A percentile compares a stretch with the other conserved stretches of the same genome.
Conservation (phyloP, 768 basidiomycete genomes). For the Zangia roseola region DNA sequence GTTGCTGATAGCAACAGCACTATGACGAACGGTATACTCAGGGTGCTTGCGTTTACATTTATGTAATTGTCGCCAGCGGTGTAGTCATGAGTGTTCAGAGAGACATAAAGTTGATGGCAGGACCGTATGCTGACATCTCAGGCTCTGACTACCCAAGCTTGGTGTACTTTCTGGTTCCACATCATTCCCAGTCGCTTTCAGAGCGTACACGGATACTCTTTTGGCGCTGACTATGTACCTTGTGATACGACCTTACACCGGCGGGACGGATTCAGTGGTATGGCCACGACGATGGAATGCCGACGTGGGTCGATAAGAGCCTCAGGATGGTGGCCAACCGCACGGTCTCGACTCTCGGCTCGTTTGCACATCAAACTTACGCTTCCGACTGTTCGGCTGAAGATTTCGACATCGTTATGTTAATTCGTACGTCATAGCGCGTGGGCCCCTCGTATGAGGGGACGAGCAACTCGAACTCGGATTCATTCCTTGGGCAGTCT, state of each 20-base stretch:
- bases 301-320: too few species aligned
- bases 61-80: constrained; percentile 1
- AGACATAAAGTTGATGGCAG: neutral
- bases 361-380: too few species aligned
- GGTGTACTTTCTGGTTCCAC: neutral
- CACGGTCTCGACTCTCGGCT: too few species aligned
- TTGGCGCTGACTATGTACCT: neutral
- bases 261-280: neutral
- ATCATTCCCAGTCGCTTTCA: neutral
- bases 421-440: too few species aligned
- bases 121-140: neutral
- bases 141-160: neutral
- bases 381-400: too few species aligned
- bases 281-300: neutral
- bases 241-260: neutral
- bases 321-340: too few species aligned
- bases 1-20: neutral
- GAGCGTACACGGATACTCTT: constrained; percentile 2
- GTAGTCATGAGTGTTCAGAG: neutral
- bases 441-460: too few species aligned
- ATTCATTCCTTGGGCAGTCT: too few species aligned
- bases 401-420: too few species aligned
- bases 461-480: too few species aligned
- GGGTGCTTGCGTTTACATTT: neutral
- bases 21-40: neutral